phyloP scores from a whole-genome alignment of 352 stramenopile genomes.

The Phytophthora sp. region DNA sequence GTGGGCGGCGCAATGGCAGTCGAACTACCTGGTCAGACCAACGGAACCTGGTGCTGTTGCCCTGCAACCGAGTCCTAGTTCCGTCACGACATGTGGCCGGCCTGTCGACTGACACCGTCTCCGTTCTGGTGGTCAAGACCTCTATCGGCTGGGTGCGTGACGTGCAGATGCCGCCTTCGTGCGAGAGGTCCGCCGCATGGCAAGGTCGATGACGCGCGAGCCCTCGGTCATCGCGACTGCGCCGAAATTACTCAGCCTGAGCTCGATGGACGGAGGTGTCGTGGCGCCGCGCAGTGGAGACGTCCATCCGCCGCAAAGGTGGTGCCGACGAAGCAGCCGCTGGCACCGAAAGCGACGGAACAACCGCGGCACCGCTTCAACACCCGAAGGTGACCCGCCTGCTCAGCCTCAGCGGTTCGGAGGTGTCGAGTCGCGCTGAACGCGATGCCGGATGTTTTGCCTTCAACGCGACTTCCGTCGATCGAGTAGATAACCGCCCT shows the following conservation, averaged over 20 bases:
- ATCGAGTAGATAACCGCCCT: slow-evolving; percentile 3
- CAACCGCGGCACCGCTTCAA: slow-evolving; percentile 4
- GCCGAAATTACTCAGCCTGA: too few relatives aligned
- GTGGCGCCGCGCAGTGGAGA: background rate
- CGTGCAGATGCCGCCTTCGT: background rate
- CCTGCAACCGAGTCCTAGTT: too few relatives aligned
- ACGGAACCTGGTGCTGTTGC: slow-evolving; percentile 20
- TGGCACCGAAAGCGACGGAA: slow-evolving; percentile 8
- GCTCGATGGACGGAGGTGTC: too few relatives aligned
- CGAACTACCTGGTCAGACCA: slow-evolving; percentile 3
- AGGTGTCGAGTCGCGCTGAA: background rate
- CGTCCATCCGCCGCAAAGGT: slow-evolving; percentile 10
- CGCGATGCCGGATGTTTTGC: background rate
- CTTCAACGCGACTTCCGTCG: slow-evolving; percentile 2
- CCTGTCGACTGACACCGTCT: slow-evolving; percentile 17
- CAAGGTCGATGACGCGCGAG: background rate
- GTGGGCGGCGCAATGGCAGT: slow-evolving; percentile 4
- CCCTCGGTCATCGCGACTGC: background rate
- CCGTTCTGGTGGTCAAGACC: slow-evolving; percentile 24
- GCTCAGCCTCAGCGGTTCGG: slow-evolving; percentile 9
- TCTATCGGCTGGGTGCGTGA: background rate
- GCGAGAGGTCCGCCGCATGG: background rate
- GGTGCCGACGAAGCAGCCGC: slow-evolving; percentile 12
- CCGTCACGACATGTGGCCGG: slow-evolving; percentile 10
- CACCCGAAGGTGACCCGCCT: background rate